Base-by-base conservation (phyloP, 371 early-diverging fungal species). In the Mortierella polycephala region DNA sequence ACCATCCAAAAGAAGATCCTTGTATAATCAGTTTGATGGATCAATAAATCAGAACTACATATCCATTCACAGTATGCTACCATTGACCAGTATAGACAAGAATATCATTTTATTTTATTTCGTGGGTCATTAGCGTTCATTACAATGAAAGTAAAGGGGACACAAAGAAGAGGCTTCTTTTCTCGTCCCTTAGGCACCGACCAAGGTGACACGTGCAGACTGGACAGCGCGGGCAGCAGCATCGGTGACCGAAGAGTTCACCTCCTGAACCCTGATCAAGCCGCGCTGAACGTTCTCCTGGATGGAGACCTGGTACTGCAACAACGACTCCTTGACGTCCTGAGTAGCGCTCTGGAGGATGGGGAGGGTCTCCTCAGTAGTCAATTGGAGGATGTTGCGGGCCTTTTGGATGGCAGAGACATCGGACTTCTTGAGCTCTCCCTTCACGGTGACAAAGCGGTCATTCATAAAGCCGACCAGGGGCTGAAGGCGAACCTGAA, bases 391-490 rank as follows among this genome's bases (percentile, higher is more conserved):
- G 39, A 89, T 85, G 72, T 86, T 84, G 54, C 83, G 83, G 1
- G 89, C 88, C 74, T 89, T 89, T 64, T 86, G 84, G 55, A 86
- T 46, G 11, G 87, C 82, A 18, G 86, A 59, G 5, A 84, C 64
- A 39, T 89, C 86, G 7, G 80, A 58, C 60, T 86, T 86, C 47
- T 61, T 71, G 23, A 85, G 74, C 69, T 89, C 87, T 1, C 65
- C 70, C 46, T 81, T 75, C 52, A 88, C 83, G 8, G 74, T 63
- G 5, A 64, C 82, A 67, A 87, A 89, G 54, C 87, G 86, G 53
- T 87, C 79, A 46, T 83, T 76, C 49, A 85, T 81, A 70, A 89
- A 87, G 37, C 54, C 77, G 12, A 85, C 69, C 20, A 87, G 69
- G 50, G 88, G 89, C 52, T 84, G 71, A 20, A 89, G 66, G 23